phyloP scores from a whole-genome alignment of 148 eudicot genomes.

The Agrostemma githago region DNA sequence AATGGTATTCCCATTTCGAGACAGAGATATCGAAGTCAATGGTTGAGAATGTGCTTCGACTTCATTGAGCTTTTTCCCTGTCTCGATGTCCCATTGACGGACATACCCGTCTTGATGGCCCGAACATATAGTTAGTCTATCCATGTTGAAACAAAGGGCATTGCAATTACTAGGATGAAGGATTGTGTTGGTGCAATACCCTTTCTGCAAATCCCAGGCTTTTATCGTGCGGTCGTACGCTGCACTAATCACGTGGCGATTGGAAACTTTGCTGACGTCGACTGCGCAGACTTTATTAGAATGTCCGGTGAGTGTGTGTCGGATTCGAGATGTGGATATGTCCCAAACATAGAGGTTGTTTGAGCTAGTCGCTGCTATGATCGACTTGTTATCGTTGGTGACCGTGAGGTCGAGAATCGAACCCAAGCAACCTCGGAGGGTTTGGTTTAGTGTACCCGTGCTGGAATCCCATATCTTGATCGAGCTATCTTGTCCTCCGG shows the following conservation, averaged over 20 bases:
- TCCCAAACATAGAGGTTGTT: constrained; percentile 88
- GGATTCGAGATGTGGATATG: constrained; percentile 59
- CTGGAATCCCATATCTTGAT: constrained; percentile 86
- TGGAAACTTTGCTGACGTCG: constrained; percentile 78
- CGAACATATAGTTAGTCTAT: constrained; percentile 79
- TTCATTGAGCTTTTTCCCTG: constrained; percentile 78
- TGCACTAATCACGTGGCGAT: constrained; percentile 65
- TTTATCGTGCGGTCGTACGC: constrained; percentile 91
- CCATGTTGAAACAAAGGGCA: constrained; percentile 62
- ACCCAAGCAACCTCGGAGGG: constrained; percentile 73
- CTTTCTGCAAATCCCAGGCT: constrained; percentile 86
- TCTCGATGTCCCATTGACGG: constrained; percentile 78
- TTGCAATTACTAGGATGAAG: constrained; percentile 85
- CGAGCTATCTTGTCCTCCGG: constrained; percentile 83
- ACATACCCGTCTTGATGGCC: constrained; percentile 94
- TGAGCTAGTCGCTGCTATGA: constrained; percentile 85
- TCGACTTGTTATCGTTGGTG: constrained; percentile 68
- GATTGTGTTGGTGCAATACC: constrained; percentile 74
- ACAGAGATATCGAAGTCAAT: constrained; percentile 67
- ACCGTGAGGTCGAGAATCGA: constrained; percentile 78
- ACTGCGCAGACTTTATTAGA: constrained; percentile 90
- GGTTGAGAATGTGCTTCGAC: constrained; percentile 86
- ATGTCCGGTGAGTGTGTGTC: constrained; percentile 92
- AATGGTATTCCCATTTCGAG: constrained; percentile 66
- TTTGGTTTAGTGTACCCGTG: constrained; percentile 47